phyloP scores from a whole-genome alignment of 148 eudicot species.

The Suaeda aralocaspica region DNA sequence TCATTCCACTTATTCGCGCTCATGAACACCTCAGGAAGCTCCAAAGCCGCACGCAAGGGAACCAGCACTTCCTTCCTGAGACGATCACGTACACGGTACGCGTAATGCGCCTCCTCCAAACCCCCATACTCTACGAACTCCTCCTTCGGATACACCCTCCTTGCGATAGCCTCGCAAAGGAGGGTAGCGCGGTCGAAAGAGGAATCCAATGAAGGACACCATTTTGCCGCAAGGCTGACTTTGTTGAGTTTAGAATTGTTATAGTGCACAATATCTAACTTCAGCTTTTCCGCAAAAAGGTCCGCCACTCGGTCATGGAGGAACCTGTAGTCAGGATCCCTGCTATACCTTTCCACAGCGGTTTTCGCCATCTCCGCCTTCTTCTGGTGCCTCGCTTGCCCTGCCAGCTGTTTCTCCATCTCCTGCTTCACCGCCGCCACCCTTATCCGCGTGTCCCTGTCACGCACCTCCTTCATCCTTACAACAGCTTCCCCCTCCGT shows the following conservation, averaged over 20 bases:
- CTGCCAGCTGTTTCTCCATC: conserved; percentile 8
- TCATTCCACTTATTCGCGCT: conserved; percentile 17
- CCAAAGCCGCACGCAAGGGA: conserved; percentile 21
- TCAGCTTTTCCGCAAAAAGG: conserved; percentile 14
- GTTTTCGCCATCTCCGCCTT: conserved; percentile 18
- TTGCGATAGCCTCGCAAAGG: conserved; percentile 27
- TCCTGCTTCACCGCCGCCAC: conserved; percentile 22
- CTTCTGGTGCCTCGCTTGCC: not conserved
- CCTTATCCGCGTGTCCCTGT: no score
- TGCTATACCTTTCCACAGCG: conserved; percentile 9
- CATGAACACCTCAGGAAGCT: conserved; percentile 32
- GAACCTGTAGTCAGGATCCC: conserved; percentile 23
- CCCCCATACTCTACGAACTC: not conserved
- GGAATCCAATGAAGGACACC: conserved; percentile 31
- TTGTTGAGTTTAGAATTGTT: not conserved
- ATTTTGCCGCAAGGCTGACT: conserved; percentile 27
- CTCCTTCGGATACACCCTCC: conserved; percentile 19
- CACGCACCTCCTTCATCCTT: no score
- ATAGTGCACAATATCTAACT: not conserved
- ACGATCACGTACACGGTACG: conserved; percentile 29
- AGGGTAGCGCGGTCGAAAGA: conserved; percentile 19
- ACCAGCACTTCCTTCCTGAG: conserved; percentile 26
- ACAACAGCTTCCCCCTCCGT: not conserved
- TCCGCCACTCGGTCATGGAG: conserved; percentile 26
- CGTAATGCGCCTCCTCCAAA: conserved; percentile 25